Evolutionary conservation across 2,329 filamentous ascomycete genomes (phyloP), one percentile per base, ranked within the genome.

Genomic region (Fusarium temperatum): DNA sequence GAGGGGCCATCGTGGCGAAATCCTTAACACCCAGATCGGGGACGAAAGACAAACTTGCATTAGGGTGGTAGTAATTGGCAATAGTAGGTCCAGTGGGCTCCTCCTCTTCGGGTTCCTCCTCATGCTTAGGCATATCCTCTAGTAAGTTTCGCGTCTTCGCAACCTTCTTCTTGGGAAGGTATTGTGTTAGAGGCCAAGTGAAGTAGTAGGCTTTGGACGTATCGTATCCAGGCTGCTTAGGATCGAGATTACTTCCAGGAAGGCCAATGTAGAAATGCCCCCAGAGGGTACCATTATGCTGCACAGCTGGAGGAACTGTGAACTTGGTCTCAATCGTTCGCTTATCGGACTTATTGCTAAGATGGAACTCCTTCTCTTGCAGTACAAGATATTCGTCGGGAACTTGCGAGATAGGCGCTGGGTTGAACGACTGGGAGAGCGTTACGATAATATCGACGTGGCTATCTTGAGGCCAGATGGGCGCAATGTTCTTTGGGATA

Each of bases 211-310:
- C 95, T 68, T 90, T 92, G 14, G 88, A 87, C 1, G 90, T 85
- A 80, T 97, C 93, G 81, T 94, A 99, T 66, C 87, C 87, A 2
- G 90, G 85, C 63, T 90, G 88, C 15, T 88, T 88, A 6, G 96
- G 96, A 78, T 98, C 96, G 38, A 98, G 85, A 63, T 89, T 87
- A 67, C 90, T 89, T 60, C 95, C 96, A 15, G 91, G 85, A 74
- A 97, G 89, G 17, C 91, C 94, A 69, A 98, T 86, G 78, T 95
- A 98, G 83, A 98, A 97, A 82, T 99, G 96, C 6, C 94, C 96
- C 91, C 94, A 98, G 15, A 99, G 88, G 3, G 96, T 98, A 39
- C 94, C 95, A 81, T 98, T 98, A 75, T 95, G 89, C 86, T 98
- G 95, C 1, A 97, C 95, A 47, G 90, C 87, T 70, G 87, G 86